Evolutionary conservation across 208 protist species (phyloP).

Genomic region (Crithidia acanthocephali): DNA sequence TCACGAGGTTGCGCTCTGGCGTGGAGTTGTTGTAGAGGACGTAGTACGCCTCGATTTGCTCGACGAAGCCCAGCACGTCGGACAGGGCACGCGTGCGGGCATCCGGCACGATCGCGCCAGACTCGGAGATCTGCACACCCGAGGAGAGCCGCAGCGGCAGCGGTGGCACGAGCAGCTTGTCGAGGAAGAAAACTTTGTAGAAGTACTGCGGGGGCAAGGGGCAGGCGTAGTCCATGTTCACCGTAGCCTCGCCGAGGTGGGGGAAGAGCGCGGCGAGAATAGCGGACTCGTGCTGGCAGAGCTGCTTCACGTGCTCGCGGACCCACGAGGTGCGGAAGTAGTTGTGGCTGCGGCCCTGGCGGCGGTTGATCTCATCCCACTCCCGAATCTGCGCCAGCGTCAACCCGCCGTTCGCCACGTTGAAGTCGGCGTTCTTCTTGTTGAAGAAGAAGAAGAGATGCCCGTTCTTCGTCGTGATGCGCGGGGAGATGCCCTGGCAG

Average conservation of each 20-base stretch:
- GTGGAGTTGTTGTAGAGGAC: conserved; percentile 70
- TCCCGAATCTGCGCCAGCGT: conserved; percentile 56
- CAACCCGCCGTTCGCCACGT: conserved; percentile 60
- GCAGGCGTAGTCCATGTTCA: conserved; percentile 57
- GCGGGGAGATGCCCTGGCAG: conserved; percentile 76
- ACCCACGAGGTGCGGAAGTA: conserved; percentile 71
- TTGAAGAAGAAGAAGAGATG: conserved; percentile 90
- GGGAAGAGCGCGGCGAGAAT: conserved; percentile 81
- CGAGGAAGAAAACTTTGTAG: conserved; percentile 89
- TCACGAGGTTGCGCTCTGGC: conserved; percentile 46
- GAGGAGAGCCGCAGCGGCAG: conserved; percentile 83
- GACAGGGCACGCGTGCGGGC: conserved; percentile 67
- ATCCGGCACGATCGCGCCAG: conserved; percentile 70
- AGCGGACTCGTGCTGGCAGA: conserved; percentile 68
- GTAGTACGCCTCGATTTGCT: conserved; percentile 87
- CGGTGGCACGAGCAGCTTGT: conserved; percentile 87
- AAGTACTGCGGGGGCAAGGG: conserved; percentile 54
- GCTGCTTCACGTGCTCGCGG: conserved; percentile 82
- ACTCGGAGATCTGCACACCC: conserved; percentile 74
- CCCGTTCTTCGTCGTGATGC: conserved; percentile 73
- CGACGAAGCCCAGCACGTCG: conserved; percentile 77
- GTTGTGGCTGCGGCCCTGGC: conserved; percentile 67
- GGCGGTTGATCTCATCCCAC: conserved; percentile 67
- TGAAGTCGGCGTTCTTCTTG: conserved; percentile 59
- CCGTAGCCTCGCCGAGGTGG: conserved; percentile 77